Conservation (phyloP, 139 green algal genomes). For the Chlorella sp. region DNA sequence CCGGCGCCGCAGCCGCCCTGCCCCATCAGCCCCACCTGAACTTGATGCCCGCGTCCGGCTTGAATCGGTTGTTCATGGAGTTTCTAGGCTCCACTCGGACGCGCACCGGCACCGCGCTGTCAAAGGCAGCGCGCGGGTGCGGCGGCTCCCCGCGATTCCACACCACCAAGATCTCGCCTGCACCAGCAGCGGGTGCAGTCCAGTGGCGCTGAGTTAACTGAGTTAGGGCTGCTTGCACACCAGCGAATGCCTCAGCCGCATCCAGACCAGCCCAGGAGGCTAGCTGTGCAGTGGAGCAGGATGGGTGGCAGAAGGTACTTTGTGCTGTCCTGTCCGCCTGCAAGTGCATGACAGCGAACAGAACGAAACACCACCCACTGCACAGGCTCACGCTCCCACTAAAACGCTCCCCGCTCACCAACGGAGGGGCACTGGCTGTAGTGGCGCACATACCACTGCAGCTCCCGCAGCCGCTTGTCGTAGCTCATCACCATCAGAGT, state of each 20-base stretch:
- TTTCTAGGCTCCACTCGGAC: constrained; percentile 48
- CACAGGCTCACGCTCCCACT: too few species aligned
- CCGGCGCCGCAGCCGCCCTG: too few species aligned
- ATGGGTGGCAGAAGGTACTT: too few species aligned
- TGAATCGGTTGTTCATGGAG: constrained; percentile 66
- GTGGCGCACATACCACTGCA: constrained; percentile 48
- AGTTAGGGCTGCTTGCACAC: not conserved
- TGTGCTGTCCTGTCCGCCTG: too few species aligned
- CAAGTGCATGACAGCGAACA: too few species aligned
- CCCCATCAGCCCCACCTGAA: constrained; percentile 15
- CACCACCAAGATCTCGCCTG: constrained; percentile 33
- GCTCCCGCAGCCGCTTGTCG: constrained; percentile 31
- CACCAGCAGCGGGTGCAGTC: not conserved
- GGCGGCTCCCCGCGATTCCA: constrained; percentile 4
- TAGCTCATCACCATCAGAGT: constrained; percentile 61
- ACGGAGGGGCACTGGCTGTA: constrained; percentile 59
- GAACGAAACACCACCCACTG: too few species aligned
- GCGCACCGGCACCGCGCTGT: constrained; percentile 41
- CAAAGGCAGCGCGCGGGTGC: not conserved
- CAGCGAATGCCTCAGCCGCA: too few species aligned
- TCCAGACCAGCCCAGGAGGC: too few species aligned
- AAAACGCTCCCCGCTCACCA: not conserved
- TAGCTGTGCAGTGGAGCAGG: too few species aligned
- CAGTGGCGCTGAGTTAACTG: too few species aligned
- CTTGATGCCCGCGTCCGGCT: constrained; percentile 40